Conservation (phyloP, 768 basidiomycete genomes). For the Leucocoprinus birnbaumii region DNA sequence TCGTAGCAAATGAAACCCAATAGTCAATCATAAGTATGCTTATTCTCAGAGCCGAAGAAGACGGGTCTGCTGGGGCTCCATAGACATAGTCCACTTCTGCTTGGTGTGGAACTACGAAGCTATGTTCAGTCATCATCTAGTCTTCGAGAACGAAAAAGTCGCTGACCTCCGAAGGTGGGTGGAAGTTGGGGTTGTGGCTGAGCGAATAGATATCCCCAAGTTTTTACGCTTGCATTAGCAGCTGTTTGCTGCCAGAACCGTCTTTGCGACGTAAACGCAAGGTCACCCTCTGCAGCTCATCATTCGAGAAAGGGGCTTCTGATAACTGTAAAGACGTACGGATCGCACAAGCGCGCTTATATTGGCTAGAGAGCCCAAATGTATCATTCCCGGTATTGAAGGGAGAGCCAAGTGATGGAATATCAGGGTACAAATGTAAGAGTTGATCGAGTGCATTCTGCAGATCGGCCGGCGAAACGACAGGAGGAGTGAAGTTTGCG, state of each 20-base stretch:
- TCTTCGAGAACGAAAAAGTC: neutral
- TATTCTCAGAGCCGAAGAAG: slow-evolving; percentile 18
- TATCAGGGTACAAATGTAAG: slow-evolving; percentile 37
- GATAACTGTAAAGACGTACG: slow-evolving; percentile 14
- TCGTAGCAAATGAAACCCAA: too few relatives aligned
- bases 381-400: slow-evolving; percentile 43
- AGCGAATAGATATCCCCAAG: slow-evolving; percentile 41
- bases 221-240: slow-evolving; percentile 29
- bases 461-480: slow-evolving; percentile 19
- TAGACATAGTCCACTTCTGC: slow-evolving; percentile 33
- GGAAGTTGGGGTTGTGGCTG: slow-evolving; percentile 27
- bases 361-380: slow-evolving; percentile 33
- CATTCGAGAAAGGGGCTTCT: neutral
- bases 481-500: slow-evolving; percentile 25
- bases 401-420: too few relatives aligned
- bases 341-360: slow-evolving; percentile 28
- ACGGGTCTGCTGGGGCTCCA: slow-evolving; percentile 23
- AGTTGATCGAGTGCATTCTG: slow-evolving; percentile 21
- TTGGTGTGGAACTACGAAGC: slow-evolving; percentile 4
- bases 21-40: slow-evolving; percentile 37
- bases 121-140: too few relatives aligned
- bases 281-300: slow-evolving; percentile 29
- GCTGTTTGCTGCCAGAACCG: slow-evolving; percentile 39
- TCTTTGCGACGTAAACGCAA: slow-evolving; percentile 34
- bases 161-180: slow-evolving; percentile 28